phyloP scores from a whole-genome alignment of 768 basidiomycete species.

The Glaciozyma martinii region DNA sequence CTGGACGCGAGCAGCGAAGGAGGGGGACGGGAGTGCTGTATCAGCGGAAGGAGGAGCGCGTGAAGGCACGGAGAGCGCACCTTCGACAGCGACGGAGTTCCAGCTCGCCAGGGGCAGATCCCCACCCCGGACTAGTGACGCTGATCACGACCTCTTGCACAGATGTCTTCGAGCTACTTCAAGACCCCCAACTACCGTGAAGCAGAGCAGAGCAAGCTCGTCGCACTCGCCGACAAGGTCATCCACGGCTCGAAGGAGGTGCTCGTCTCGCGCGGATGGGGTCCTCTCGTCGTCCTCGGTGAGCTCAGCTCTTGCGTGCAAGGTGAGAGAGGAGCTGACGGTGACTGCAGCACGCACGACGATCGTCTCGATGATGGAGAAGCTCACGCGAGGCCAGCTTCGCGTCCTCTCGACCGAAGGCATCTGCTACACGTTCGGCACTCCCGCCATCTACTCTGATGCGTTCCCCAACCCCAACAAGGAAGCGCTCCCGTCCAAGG shows the following conservation, averaged over 20 bases:
- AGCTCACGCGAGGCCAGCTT: constrained; percentile 9
- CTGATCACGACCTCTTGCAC: background rate
- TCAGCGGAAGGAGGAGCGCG: too few species aligned
- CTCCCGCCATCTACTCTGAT: constrained; percentile 1
- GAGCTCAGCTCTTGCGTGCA: background rate
- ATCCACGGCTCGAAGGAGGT: constrained; percentile 5
- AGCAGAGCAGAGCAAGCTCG: background rate
- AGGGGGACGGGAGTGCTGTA: too few species aligned
- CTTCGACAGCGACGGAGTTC: too few species aligned
- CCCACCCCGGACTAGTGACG: too few species aligned
- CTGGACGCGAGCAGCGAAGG: too few species aligned
- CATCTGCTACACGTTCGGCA: constrained; percentile 11
- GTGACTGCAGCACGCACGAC: constrained; percentile 3
- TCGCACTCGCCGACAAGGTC: background rate
- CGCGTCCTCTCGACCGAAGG: constrained; percentile 2
- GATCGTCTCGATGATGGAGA: constrained; percentile 12
- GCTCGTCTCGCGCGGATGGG: constrained; percentile 2
- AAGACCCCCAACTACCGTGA: constrained; percentile 9
- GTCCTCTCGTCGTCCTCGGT: constrained; percentile 11
- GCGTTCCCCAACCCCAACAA: constrained; percentile 2
- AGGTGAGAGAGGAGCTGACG: background rate
- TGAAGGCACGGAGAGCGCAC: too few species aligned
- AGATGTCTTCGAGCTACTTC: constrained; percentile 7
- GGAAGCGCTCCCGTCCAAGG: background rate
- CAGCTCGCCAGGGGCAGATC: too few species aligned